A percentile compares a stretch with the other conserved stretches of the same genome.
Conservation (phyloP, 345 rosid species). For the Murraya koenigii region DNA sequence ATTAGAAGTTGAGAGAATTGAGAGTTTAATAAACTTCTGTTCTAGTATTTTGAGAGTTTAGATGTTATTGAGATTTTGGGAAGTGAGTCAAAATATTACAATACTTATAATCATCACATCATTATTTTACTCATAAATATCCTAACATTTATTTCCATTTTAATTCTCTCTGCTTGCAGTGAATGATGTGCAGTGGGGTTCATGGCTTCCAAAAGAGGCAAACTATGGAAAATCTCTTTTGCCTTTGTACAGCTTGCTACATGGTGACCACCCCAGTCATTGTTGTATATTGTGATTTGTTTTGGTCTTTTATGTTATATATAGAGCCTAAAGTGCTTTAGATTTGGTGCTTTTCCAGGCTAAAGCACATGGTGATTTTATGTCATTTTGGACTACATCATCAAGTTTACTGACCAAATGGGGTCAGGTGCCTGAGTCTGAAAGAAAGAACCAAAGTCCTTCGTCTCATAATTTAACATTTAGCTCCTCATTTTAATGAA, state of each 20-base stretch:
- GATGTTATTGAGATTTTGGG: too few species aligned
- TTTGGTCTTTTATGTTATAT: background rate
- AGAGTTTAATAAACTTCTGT: too few species aligned
- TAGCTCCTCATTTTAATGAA: background rate
- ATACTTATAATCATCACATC: too few species aligned
- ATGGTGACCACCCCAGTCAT: background rate
- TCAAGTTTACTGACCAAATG: background rate
- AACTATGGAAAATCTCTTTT: background rate
- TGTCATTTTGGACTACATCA: background rate
- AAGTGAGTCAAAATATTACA: too few species aligned
- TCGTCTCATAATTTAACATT: background rate
- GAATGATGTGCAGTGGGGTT: background rate
- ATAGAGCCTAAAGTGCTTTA: background rate
- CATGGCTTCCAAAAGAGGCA: background rate
- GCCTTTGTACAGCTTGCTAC: background rate
- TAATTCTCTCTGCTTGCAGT: background rate
- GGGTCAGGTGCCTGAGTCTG: background rate
- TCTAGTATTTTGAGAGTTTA: too few species aligned
- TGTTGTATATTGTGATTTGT: background rate
- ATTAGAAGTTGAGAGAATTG: too few species aligned
- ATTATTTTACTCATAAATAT: too few species aligned
- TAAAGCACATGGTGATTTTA: slow-evolving; percentile 8
- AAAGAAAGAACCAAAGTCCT: background rate
- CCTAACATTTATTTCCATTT: background rate
- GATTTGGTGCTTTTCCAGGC: slow-evolving; percentile 10